Percentiles rank a stretch among this genome's conserved stretches.
Evolutionary conservation across 495 filamentous ascomycete genomes (phyloP).

Genomic region (Aspergillus cavernicola): DNA sequence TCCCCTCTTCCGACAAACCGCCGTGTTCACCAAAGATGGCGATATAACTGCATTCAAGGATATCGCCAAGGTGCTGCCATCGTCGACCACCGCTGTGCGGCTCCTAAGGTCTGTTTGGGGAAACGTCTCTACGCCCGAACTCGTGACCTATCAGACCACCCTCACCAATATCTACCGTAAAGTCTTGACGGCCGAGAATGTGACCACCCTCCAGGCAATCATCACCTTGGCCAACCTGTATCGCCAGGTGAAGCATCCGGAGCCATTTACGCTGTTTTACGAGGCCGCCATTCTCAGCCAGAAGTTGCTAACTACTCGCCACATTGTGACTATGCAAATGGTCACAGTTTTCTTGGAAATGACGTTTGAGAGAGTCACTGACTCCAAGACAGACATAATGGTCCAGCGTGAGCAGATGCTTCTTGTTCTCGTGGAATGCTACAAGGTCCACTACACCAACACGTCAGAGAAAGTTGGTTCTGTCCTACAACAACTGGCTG

Average conservation of each 20-base stretch:
- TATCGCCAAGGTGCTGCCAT: constrained; percentile 33
- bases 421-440: constrained; percentile 30
- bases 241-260: constrained; percentile 11
- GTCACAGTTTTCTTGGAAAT: constrained; percentile 31
- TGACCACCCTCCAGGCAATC: constrained; percentile 20
- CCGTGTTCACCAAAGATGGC: constrained; percentile 26
- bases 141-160: constrained; percentile 27
- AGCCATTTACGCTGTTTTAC: constrained; percentile 16
- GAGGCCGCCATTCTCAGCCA: constrained; percentile 27
- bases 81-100: constrained; percentile 25
- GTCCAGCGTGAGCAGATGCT: constrained; percentile 31
- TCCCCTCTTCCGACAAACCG: constrained; percentile 27
- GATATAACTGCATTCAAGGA: constrained; percentile 28
- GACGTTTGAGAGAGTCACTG: constrained; percentile 24
- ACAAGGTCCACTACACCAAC: constrained; percentile 32
- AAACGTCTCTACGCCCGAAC: constrained; percentile 24
- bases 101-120: constrained; percentile 33
- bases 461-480: constrained; percentile 32
- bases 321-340: constrained; percentile 33
- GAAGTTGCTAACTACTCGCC: constrained; percentile 27
- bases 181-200: constrained; percentile 26
- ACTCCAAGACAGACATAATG: constrained; percentile 38
- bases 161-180: constrained; percentile 28
- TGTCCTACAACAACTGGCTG: constrained; percentile 27
- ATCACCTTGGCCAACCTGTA: constrained; percentile 19